A percentile compares a stretch with the other conserved stretches of the same genome.
These are phyloP conservation scores for Aschersonia sp. DNA, from an alignment of 2,329 filamentous ascomycete species.

Conservation along the genomic window DNA sequence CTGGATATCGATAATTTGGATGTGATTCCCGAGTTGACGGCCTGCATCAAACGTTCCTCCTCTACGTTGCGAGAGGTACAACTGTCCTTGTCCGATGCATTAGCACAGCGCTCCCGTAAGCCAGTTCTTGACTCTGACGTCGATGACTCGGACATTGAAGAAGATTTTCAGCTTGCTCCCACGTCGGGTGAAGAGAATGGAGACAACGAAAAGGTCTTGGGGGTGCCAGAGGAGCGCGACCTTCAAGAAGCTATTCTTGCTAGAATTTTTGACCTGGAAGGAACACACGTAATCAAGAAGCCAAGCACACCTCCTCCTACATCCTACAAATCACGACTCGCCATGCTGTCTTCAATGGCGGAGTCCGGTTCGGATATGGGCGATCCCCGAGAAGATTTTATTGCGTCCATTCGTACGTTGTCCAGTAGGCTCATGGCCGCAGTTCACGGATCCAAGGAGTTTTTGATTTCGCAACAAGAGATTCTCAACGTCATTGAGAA, in stretches of 20 bases:
- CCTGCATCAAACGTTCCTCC: constrained; percentile 39
- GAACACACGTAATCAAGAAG: constrained; percentile 19
- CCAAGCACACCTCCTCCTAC: constrained; percentile 8
- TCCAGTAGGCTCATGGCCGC: constrained; percentile 27
- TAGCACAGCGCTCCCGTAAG: constrained; percentile 28
- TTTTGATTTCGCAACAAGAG: constrained; percentile 25
- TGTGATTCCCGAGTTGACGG: constrained; percentile 37
- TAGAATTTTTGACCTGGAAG: constrained; percentile 36
- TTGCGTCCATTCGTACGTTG: constrained; percentile 22
- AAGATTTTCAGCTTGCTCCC: constrained; percentile 35
- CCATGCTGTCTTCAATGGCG: too few species aligned
- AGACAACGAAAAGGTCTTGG: constrained; percentile 27
- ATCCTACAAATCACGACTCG: neutral
- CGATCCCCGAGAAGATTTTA: constrained; percentile 15
- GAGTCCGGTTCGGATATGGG: too few species aligned
- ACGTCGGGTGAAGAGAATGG: constrained; percentile 11
- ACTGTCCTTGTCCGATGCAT: constrained; percentile 40
- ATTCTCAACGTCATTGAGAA: constrained; percentile 34
- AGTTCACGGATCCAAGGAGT: constrained; percentile 20
- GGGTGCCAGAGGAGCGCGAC: constrained; percentile 38
- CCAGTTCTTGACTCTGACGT: constrained; percentile 22
- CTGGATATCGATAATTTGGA: constrained; percentile 48
- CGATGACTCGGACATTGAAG: constrained; percentile 38
- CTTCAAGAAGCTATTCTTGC: constrained; percentile 37
- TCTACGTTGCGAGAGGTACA: constrained; percentile 38